These are phyloP conservation scores for Kodamaea kaohsiungensis DNA, from an alignment of 805 yeast species.

Conservation along the genomic window DNA sequence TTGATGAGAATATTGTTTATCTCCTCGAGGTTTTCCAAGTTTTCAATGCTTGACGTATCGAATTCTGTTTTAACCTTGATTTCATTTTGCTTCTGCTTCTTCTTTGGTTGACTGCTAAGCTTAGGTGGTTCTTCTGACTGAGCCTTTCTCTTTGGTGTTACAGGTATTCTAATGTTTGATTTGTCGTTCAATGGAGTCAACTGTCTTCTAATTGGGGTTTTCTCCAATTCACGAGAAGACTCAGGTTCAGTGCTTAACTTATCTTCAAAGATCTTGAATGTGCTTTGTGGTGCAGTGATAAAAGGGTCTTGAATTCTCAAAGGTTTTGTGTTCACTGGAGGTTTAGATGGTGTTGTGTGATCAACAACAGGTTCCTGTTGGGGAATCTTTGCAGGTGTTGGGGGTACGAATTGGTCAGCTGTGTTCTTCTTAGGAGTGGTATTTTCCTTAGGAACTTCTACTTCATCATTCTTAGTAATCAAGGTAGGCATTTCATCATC, in stretches of 20 bases:
- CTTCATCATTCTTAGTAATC: not conserved
- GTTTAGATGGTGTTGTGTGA: slow-evolving; percentile 5
- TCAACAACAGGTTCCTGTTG: not conserved
- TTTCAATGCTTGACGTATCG: slow-evolving; percentile 5
- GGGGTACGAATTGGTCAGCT: not conserved
- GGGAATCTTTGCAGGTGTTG: not conserved
- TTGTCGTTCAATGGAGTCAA: slow-evolving; percentile 29
- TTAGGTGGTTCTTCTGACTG: slow-evolving; percentile 37
- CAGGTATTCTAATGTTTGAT: slow-evolving; percentile 21
- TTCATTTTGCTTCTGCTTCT: slow-evolving; percentile 23
- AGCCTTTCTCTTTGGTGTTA: slow-evolving; percentile 24
- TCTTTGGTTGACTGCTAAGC: slow-evolving; percentile 10
- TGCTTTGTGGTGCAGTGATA: not conserved
- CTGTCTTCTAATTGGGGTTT: slow-evolving; percentile 16
- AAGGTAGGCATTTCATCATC: slow-evolving; percentile 43
- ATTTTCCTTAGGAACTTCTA: not conserved
- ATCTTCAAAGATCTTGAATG: slow-evolving; percentile 17
- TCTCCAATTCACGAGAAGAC: slow-evolving; percentile 14
- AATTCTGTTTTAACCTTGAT: slow-evolving; percentile 21
- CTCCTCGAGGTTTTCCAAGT: slow-evolving; percentile 47
- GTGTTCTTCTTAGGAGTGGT: not conserved
- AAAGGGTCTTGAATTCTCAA: not conserved
- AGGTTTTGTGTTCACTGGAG: slow-evolving; percentile 2
- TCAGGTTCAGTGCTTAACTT: not conserved
- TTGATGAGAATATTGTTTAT: slow-evolving; percentile 70